A percentile compares a stretch with the other conserved stretches of the same genome.
Conservation (phyloP, 148 eudicot species). For the Nepenthes gracilis region DNA sequence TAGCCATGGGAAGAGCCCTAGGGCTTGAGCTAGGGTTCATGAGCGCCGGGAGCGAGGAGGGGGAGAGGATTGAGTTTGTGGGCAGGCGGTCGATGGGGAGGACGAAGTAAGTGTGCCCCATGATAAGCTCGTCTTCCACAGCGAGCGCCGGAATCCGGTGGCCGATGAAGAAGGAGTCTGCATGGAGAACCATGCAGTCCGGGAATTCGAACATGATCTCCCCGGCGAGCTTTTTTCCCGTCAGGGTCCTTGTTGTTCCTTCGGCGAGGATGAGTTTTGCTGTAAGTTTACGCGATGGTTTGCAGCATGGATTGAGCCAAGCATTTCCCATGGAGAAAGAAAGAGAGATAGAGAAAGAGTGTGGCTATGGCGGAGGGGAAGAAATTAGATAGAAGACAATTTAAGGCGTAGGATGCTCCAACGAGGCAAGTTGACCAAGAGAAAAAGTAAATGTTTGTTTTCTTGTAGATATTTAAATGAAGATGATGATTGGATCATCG, state of each 20-base stretch:
- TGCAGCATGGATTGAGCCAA: too few relatives aligned
- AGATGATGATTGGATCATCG: too few relatives aligned
- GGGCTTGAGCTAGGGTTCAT: constrained; percentile 13
- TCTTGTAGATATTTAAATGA: too few relatives aligned
- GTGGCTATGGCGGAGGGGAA: too few relatives aligned
- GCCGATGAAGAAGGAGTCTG: constrained; percentile 72
- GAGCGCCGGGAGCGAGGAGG: constrained; percentile 35
- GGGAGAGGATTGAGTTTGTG: constrained; percentile 24
- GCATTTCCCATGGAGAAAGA: too few relatives aligned
- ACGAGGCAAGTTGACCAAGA: too few relatives aligned
- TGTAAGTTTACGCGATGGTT: not conserved
- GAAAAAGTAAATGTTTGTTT: too few relatives aligned
- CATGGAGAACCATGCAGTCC: constrained; percentile 66
- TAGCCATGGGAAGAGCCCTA: not conserved
- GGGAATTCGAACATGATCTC: constrained; percentile 93
- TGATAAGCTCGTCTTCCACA: constrained; percentile 40
- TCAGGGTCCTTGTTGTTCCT: not conserved
- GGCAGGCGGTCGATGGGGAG: constrained; percentile 61
- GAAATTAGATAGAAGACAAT: too few relatives aligned
- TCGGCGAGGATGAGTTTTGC: not conserved
- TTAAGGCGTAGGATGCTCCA: too few relatives aligned
- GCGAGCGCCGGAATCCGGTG: constrained; percentile 53
- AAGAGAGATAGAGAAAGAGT: too few relatives aligned
- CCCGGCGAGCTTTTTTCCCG: constrained; percentile 10
- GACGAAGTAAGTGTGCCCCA: constrained; percentile 57